Evolutionary conservation across 1,139 yeast genomes (phyloP).

Genomic region (Blastobotrys elegans): DNA sequence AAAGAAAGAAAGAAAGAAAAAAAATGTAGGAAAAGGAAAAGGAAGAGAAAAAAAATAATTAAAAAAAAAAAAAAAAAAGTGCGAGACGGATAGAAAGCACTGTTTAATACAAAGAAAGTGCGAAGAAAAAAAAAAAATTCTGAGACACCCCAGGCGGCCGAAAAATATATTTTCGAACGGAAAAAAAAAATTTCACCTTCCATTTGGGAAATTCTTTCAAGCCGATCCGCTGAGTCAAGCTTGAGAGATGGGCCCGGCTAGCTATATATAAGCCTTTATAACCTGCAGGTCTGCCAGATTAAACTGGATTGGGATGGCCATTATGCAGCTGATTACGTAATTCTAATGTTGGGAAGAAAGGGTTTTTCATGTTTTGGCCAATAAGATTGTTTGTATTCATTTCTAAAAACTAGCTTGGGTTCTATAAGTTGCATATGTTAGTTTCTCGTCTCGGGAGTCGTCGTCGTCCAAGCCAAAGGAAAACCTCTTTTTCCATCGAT

Average conservation of each 20-base stretch:
- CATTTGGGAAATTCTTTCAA: too few relatives aligned
- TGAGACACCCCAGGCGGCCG: neutral
- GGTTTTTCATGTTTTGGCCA: neutral
- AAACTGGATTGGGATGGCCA: too few relatives aligned
- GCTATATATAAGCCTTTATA: too few relatives aligned
- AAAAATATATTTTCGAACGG: neutral
- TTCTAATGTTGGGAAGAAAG: too few relatives aligned
- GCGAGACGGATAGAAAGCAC: neutral
- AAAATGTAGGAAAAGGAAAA: neutral
- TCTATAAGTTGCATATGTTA: too few relatives aligned
- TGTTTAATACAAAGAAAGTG: neutral
- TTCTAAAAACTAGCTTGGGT: neutral
- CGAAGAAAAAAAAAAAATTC: conserved; percentile 3
- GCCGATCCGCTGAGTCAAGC: too few relatives aligned
- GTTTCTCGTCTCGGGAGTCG: too few relatives aligned
- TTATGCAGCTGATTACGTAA: too few relatives aligned
- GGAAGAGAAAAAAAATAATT: neutral
- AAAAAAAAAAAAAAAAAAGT: neutral
- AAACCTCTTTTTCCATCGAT: neutral
- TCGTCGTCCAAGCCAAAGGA: too few relatives aligned
- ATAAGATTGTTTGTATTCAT: neutral
- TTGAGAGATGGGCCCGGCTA: too few relatives aligned
- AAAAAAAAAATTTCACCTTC: neutral
- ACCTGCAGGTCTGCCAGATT: too few relatives aligned
- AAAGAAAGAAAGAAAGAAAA: neutral